These are phyloP conservation scores for Pythium brachiatum DNA, from an alignment of 352 stramenopile species.

Conservation along the genomic window DNA sequence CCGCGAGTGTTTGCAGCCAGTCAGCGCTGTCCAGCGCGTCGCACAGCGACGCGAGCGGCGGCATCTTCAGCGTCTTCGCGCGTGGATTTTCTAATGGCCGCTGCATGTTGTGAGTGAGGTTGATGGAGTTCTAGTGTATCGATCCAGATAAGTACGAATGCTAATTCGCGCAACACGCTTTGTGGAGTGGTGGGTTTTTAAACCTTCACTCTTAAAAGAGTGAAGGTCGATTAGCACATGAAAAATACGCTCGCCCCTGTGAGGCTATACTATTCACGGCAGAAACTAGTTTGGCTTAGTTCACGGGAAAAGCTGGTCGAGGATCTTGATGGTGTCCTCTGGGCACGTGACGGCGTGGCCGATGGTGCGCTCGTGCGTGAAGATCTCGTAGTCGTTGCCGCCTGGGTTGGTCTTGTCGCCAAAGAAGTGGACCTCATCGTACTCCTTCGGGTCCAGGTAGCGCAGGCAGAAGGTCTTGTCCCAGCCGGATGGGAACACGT, in stretches of 20 bases:
- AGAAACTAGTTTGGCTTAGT: neutral
- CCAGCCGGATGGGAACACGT: conserved; percentile 97
- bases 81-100: neutral
- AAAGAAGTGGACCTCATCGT: conserved; percentile 99
- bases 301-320: conserved; percentile 94
- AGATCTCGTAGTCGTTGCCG: conserved; percentile 99
- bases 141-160: conserved; percentile 17
- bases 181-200: conserved; percentile 7
- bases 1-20: conserved; percentile 16
- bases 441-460: conserved; percentile 92
- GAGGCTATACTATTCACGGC: neutral
- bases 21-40: conserved; percentile 15
- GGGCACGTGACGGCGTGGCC: conserved; percentile 95
- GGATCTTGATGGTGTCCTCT: conserved; percentile 96
- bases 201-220: no score
- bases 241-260: conserved; percentile 7
- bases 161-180: conserved; percentile 23
- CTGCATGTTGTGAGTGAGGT: neutral
- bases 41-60: conserved; percentile 10
- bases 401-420: conserved; percentile 98
- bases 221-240: conserved; percentile 1
- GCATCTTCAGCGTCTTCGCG: neutral
- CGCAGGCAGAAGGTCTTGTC: conserved; percentile 99
- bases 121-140: conserved; percentile 7
- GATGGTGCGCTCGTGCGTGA: conserved; percentile 94